phyloP scores from a whole-genome alignment of 495 filamentous ascomycete species.

The Ramalina intermedia region DNA sequence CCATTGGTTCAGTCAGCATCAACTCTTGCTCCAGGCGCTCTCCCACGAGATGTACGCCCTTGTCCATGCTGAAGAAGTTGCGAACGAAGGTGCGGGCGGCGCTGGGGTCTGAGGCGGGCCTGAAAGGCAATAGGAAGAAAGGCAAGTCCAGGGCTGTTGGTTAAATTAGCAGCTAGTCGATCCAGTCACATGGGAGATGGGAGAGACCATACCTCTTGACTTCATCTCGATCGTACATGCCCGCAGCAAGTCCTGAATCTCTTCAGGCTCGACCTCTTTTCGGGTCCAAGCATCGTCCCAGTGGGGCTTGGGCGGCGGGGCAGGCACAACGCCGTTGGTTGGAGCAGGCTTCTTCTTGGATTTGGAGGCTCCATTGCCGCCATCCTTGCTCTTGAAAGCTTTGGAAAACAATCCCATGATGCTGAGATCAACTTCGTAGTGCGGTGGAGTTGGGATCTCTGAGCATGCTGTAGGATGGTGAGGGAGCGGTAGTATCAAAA shows the following conservation, averaged over 20 bases:
- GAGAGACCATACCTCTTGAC: constrained; percentile 58
- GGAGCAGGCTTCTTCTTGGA: constrained; percentile 45
- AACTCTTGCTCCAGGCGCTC: constrained; percentile 70
- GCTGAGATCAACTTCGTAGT: background rate
- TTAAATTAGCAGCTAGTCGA: constrained; percentile 16
- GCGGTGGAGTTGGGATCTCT: too few relatives aligned
- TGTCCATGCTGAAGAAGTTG: constrained; percentile 66
- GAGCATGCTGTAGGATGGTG: too few relatives aligned
- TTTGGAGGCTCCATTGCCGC: constrained; percentile 33
- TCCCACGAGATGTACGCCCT: constrained; percentile 39
- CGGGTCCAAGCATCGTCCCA: constrained; percentile 87
- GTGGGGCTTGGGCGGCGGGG: constrained; percentile 48
- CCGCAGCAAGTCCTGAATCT: constrained; percentile 73
- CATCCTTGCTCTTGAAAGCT: constrained; percentile 55
- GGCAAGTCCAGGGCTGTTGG: constrained; percentile 67
- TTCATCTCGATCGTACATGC: constrained; percentile 86
- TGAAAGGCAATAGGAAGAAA: constrained; percentile 90
- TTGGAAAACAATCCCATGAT: constrained; percentile 57
- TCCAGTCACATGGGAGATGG: background rate
- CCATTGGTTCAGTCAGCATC: constrained; percentile 87
- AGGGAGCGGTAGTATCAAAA: too few relatives aligned
- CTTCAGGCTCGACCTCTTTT: constrained; percentile 73
- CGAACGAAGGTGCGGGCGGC: constrained; percentile 83
- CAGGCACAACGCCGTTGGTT: constrained; percentile 30
- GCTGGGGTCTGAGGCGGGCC: constrained; percentile 81